These are phyloP conservation scores for Phytophthora sansomeana DNA, from an alignment of 352 stramenopile genomes.

Conservation along the genomic window DNA sequence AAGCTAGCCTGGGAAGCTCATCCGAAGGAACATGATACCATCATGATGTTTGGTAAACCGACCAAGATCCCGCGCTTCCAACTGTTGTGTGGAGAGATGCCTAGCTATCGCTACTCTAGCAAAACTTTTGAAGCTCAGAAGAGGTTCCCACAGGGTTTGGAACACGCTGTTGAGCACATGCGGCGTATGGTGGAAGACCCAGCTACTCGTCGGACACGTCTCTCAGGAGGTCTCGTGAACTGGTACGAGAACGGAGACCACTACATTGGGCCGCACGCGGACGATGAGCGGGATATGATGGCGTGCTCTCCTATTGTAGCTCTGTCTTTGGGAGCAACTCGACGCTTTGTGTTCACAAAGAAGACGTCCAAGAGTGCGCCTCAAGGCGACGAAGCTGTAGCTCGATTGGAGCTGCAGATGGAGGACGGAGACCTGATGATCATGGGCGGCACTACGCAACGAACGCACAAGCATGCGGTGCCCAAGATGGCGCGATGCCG, in stretches of 20 bases:
- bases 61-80: constrained; percentile 73
- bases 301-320: constrained; percentile 63
- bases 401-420: constrained; percentile 59
- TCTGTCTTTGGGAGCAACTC: constrained; percentile 71
- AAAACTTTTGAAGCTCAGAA: constrained; percentile 56
- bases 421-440: constrained; percentile 79
- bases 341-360: constrained; percentile 76
- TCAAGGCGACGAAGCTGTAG: constrained; percentile 18
- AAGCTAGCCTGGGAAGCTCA: constrained; percentile 66
- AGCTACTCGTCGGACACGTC: constrained; percentile 20
- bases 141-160: constrained; percentile 45
- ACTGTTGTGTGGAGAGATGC: constrained; percentile 61
- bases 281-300: constrained; percentile 71
- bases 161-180: constrained; percentile 55
- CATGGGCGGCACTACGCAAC: constrained; percentile 84
- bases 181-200: constrained; percentile 53
- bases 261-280: constrained; percentile 82
- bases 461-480: constrained; percentile 82
- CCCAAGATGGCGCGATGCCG: constrained; percentile 70
- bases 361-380: constrained; percentile 30
- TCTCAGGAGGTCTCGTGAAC: constrained; percentile 76
- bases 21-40: constrained; percentile 60
- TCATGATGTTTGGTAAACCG: constrained; percentile 77
- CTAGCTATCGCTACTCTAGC: constrained; percentile 67
- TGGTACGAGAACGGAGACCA: constrained; percentile 88